Evolutionary conservation across 2,329 filamentous ascomycete species (phyloP), one percentile per base, ranked within the genome.

Genomic region (Albophoma yamanashiensis): DNA sequence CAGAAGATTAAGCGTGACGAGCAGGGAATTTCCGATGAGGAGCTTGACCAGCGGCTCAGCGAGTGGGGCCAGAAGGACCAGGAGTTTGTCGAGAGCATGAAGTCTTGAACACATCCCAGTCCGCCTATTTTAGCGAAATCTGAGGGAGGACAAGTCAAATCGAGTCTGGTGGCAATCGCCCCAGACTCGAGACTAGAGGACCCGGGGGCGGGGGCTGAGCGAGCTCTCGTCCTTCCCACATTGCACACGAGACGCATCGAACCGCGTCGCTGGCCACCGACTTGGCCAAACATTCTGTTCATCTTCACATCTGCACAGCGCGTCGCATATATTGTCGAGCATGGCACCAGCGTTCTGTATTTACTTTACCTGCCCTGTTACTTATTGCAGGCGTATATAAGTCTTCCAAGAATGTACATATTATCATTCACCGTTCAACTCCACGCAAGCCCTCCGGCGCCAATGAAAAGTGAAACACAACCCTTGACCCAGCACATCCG

Each of bases 31-130:
- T 70, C 64, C 4, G 69, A 79, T 15, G 71, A 67, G 27, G 75
- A 78, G 62, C 67, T 79, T 53, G 72, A 72, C 65, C 64, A 68
- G 59, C 72, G 70, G 61, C 64, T 78, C 22, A 74, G 68, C 61
- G 62, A 62, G 15, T 77, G 70, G 67, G 70, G 67, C 40, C 58
- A 69, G 59, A 60, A 70, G 67, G 76, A 78, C 62, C 65, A 69
- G 34, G 64, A 72, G 55, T 71, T 67, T 58, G 67, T 68, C 38
- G 60, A 59, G 31, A 62, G 25, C 45, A 71, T 67, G 67, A 72
- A 59, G 6, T 3, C 7, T 20, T 55, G 50, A 55, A 12, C 17
- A 25, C 14, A 53, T n/a, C 36, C 12, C 9, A 38, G 36, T 14
- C 36, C 36, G 14, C 36, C 36, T 38, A 2, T 38, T 38, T 12